Conservation (phyloP, 176 grass and related monocot species). For the Coix lacrymajobi region DNA sequence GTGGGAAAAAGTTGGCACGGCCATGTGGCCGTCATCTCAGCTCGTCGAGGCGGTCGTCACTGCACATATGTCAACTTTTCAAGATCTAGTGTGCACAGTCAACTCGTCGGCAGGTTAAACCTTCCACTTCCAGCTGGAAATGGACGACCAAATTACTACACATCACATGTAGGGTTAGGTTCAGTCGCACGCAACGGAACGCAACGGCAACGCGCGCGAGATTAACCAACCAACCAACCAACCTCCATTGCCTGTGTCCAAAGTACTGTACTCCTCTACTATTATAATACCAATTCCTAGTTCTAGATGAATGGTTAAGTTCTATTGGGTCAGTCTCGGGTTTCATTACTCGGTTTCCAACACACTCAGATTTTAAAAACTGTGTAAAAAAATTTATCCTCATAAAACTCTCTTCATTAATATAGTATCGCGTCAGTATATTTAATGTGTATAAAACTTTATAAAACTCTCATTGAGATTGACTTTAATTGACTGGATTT, state of each 20-base stretch:
- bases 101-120: conserved; percentile 15
- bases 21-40: background rate
- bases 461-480: too few relatives aligned
- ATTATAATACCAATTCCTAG: background rate
- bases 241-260: background rate
- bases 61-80: background rate
- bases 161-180: conserved; percentile 7
- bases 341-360: too few relatives aligned
- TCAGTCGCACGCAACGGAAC: background rate
- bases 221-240: background rate
- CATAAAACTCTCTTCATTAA: too few relatives aligned
- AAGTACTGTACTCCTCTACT: background rate
- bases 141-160: background rate
- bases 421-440: too few relatives aligned
- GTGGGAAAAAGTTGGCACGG: background rate
- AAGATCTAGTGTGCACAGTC: background rate
- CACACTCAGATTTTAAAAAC: too few relatives aligned
- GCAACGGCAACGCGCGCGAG: too few relatives aligned
- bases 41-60: too few relatives aligned
- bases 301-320: background rate
- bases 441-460: too few relatives aligned
- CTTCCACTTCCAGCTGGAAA: background rate
- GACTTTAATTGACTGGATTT: conserved; percentile 4
- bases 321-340: too few relatives aligned
- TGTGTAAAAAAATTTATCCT: too few relatives aligned